Base-by-base conservation (phyloP, 73 alveolate species). In the Paramecium sexaurelia region DNA sequence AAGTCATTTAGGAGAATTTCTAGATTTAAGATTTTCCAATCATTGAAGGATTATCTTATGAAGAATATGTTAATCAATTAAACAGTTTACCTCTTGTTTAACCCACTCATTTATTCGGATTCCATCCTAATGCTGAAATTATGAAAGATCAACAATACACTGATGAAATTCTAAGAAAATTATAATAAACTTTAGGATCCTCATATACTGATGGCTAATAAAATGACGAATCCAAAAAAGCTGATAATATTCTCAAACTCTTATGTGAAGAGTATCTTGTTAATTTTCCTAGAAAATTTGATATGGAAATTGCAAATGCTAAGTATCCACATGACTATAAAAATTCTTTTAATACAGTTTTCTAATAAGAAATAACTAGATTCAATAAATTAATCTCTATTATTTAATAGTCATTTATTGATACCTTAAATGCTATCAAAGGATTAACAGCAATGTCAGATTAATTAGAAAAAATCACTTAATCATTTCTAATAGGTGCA, bases 81-180 rank as follows among this genome's bases (percentile, higher is more conserved):
- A 61, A 32, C 7, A 32, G 13, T 29, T 20, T 98, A 75, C 99
- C 99, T 6, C 91, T 88, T 32, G 95, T 96, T 92, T 97, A 98
- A 47, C 84, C 97, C 29, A 96, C 99, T 17, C 99, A 99, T 95
- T 99, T 99, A 11, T 99, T 98, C 61, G 99, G 99, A 33, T 92
- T 99, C 57, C 99, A 99, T 92, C 99, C 97, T 78, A 99, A 99
- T 92, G 99, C 99, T 17, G 99, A 98, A 87, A 97, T 99, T 26
- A 97, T 99, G 26, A 95, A 61, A 27, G 97, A 85, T 98, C 96
- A 22, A 96, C 92, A 84, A 97, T 96, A 78, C 98, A 98, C 83
- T 26, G 43, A 61, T 61, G 83, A 61, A 5, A 61, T 61, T 1
- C 11, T 61, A 26, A 26, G 83, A 24, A 61, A 61, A 19, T 32